Percentiles rank a stretch among this genome's conserved stretches.
These are phyloP conservation scores for Wickerhamomyces chaumierensis DNA, from an alignment of 805 yeast species.

Conservation along the genomic window DNA sequence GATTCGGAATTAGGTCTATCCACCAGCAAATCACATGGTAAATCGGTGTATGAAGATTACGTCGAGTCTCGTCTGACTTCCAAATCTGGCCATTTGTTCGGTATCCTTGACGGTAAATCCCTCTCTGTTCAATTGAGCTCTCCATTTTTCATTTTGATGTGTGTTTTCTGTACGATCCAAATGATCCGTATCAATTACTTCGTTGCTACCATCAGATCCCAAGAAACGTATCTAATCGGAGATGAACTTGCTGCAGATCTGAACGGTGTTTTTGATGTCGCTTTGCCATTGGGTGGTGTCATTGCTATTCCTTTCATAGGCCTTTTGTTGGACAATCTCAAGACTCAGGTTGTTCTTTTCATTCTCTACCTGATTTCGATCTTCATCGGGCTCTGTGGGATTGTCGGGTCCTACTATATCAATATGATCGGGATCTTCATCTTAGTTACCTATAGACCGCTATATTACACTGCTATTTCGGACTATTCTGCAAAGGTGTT, in stretches of 20 bases:
- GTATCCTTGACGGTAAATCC: conserved; percentile 59
- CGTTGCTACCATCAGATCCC: conserved; percentile 80
- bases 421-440: conserved; percentile 62
- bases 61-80: conserved; percentile 45
- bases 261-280: conserved; percentile 73
- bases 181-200: conserved; percentile 90
- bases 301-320: conserved; percentile 85
- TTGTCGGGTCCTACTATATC: conserved; percentile 32
- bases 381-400: conserved; percentile 60
- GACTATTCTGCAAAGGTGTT: conserved; percentile 89
- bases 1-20: conserved; percentile 2
- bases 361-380: conserved; percentile 45
- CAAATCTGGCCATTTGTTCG: conserved; percentile 53
- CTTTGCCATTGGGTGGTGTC: conserved; percentile 83
- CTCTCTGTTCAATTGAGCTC: conserved; percentile 35
- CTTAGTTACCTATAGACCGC: conserved; percentile 79
- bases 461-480: conserved; percentile 85
- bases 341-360: conserved; percentile 44
- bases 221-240: conserved; percentile 62
- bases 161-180: conserved; percentile 70
- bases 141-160: conserved; percentile 72
- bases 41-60: conserved; percentile 55
- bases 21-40: conserved; percentile 20
- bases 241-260: conserved; percentile 38
- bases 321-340: conserved; percentile 58